Conservation (phyloP, 129 eudicot species). For the Helianthus annuus region DNA sequence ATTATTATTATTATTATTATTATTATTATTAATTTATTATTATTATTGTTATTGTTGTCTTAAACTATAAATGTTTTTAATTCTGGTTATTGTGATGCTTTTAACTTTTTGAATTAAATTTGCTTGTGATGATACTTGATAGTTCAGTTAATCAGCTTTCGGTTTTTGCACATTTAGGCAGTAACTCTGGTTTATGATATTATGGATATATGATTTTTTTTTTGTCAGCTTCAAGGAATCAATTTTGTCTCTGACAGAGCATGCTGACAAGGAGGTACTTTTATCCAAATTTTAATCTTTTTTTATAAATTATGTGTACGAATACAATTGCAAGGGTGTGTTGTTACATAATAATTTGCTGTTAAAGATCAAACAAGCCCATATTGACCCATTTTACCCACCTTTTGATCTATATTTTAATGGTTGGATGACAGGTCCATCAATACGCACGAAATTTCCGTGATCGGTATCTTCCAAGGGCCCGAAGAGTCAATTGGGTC, state of each 20-base stretch:
- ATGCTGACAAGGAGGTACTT: constrained; percentile 74
- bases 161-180: constrained; percentile 15
- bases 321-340: background rate
- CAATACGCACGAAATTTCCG: constrained; percentile 84
- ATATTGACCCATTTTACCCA: background rate
- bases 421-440: constrained; percentile 63
- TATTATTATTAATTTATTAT: too few relatives aligned
- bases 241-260: constrained; percentile 77
- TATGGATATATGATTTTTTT: constrained; percentile 6
- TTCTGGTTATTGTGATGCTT: constrained; percentile 2
- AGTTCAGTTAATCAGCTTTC: constrained; percentile 6
- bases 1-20: too few relatives aligned
- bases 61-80: background rate
- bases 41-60: too few relatives aligned
- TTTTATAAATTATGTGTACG: background rate
- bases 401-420: constrained; percentile 18
- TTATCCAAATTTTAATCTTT: background rate
- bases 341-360: background rate
- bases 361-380: constrained; percentile 3
- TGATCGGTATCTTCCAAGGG: constrained; percentile 69
- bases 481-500: constrained; percentile 48
- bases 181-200: background rate
- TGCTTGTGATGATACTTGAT: constrained; percentile 7
- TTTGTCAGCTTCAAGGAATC: constrained; percentile 82
- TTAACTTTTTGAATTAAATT: background rate